Base-by-base conservation (phyloP, 495 filamentous ascomycete species). In the Aspergillus conjunctus region DNA sequence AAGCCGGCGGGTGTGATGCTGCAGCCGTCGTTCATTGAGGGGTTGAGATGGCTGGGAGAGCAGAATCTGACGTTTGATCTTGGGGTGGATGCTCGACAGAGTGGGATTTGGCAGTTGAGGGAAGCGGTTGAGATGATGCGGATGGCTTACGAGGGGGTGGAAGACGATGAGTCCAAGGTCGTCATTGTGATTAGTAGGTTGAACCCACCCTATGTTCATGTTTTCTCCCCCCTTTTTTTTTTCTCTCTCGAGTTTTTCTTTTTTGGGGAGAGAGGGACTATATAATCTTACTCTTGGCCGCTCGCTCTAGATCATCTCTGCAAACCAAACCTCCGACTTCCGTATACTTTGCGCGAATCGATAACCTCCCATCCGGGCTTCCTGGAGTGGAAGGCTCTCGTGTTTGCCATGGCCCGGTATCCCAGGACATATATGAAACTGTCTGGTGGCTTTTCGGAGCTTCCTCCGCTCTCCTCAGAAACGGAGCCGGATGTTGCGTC, bases 381-480 rank as follows among this genome's bases (percentile, higher is more conserved):
- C 73, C 68, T 85, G 46, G 80, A 74, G 33, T 83, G 79, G 77
- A 75, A 70, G 44, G 48, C 66, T 4, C 62, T 77, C 26, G 60
- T 82, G 18, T 61, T 65, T 10, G 60, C 68, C 6, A 83, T 91
- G 62, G 81, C 83, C 62, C 78, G 79, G 60, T 85, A 79, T 71
- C 71, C 71, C 32, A 76, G 70, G 15, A 88, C 86, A 6, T 94
- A 89, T 77, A 91, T 96, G 85, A 96, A 96, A 78, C 83, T 96
- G n/a, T 92, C 88, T 22, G 92, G 92, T 11, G 81, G 74, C 39
- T 93, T 97, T 69, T 82, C 86, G 4, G 90, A 95, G 76, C 79
- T 96, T 70, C 77, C 81, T 6, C 56, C 83, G 62, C 55, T 75
- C 55, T 45, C 68, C 73, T 9, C 71, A 65, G 62, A 68, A 58